Conservation (phyloP, 768 basidiomycete species). For the Podaxis carcinomalis region DNA sequence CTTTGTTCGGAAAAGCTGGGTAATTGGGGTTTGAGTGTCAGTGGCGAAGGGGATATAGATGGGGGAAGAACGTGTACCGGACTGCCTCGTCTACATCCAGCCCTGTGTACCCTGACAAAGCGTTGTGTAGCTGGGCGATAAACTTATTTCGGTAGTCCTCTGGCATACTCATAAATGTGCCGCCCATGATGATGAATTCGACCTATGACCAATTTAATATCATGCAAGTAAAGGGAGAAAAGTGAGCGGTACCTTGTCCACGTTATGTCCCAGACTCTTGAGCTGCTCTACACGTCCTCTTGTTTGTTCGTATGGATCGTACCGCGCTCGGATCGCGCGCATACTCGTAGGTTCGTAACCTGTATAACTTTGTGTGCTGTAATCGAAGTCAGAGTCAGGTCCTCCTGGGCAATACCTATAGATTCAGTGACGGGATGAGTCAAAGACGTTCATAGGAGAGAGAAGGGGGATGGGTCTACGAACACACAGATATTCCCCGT, state of each 20-base stretch:
- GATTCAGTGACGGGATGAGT: background rate
- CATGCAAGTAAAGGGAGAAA: background rate
- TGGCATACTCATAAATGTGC: slow-evolving; percentile 99
- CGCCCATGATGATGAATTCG: slow-evolving; percentile 95
- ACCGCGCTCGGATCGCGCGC: slow-evolving; percentile 94
- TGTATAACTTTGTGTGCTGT: slow-evolving; percentile 95
- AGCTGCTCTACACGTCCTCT: slow-evolving; percentile 93
- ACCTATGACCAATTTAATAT: slow-evolving; percentile 40
- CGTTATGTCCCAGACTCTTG: slow-evolving; percentile 92
- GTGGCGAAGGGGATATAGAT: background rate
- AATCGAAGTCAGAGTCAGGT: slow-evolving; percentile 99
- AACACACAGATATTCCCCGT: slow-evolving; percentile 99
- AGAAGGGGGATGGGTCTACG: slow-evolving; percentile 21
- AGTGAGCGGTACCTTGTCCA: slow-evolving; percentile 73
- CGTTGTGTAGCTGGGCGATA: slow-evolving; percentile 94
- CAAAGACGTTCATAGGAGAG: background rate
- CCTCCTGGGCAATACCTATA: slow-evolving; percentile 94
- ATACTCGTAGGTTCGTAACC: slow-evolving; percentile 98
- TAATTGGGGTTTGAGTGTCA: background rate
- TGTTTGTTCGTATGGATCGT: slow-evolving; percentile 96
- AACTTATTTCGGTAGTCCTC: slow-evolving; percentile 94
- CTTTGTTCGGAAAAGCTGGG: slow-evolving; percentile 89
- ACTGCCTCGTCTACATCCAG: slow-evolving; percentile 95
- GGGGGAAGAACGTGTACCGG: slow-evolving; percentile 35
- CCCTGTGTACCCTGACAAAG: slow-evolving; percentile 91